Conservation (phyloP, 2,329 filamentous ascomycete species). For the Claviceps arundinis region DNA sequence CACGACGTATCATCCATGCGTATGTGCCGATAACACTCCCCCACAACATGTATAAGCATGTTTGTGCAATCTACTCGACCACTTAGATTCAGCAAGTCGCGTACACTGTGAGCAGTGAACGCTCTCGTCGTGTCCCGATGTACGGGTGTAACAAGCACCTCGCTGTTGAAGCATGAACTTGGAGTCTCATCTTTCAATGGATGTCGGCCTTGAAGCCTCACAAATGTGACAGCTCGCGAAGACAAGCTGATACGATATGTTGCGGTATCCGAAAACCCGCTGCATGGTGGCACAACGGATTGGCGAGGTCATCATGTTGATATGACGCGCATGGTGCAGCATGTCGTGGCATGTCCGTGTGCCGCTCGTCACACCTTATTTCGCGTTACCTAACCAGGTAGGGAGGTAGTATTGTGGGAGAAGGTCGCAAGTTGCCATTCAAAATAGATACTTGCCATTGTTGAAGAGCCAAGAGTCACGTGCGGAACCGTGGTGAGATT, state of each 20-base stretch:
- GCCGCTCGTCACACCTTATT: neutral
- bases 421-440: neutral
- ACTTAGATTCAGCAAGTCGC: too few species aligned
- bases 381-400: too few species aligned
- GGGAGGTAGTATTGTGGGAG: too few species aligned
- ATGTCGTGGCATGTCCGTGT: neutral
- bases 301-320: neutral
- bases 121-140: too few species aligned
- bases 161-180: too few species aligned
- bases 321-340: constrained; percentile 4
- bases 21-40: neutral
- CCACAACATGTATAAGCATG: neutral
- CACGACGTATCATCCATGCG: constrained; percentile 13
- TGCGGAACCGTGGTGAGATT: too few species aligned
- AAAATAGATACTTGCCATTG: too few species aligned
- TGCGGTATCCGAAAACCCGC: neutral
- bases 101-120: too few species aligned
- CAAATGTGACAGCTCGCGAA: neutral
- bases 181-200: too few species aligned
- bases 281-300: neutral
- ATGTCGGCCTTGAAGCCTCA: too few species aligned
- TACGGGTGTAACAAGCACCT: too few species aligned
- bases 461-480: too few species aligned
- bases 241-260: neutral
- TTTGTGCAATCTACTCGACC: neutral